These are phyloP conservation scores for Mortierella sp. DNA, from an alignment of 371 early-diverging fungal species.

Conservation along the genomic window DNA sequence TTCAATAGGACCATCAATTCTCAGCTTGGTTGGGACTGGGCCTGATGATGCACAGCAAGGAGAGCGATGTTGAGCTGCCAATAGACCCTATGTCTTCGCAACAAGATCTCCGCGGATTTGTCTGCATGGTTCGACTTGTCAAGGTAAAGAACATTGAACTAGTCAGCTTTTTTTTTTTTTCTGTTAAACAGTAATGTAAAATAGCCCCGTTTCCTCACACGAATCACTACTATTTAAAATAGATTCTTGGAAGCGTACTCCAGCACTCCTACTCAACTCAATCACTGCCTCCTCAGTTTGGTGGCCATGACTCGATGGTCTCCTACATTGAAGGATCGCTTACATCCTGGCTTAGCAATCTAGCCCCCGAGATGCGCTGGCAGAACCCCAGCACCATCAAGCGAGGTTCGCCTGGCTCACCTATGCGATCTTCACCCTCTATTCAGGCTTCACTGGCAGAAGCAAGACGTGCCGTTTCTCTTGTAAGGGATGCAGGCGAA, in stretches of 20 bases:
- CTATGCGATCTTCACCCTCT: constrained; percentile 31
- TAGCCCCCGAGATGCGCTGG: constrained; percentile 54
- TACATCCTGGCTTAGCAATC: constrained; percentile 59
- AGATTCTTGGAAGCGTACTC: constrained; percentile 51
- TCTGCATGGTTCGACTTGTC: constrained; percentile 50
- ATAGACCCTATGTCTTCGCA: constrained; percentile 30
- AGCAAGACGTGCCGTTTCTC: constrained; percentile 11
- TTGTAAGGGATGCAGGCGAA: constrained; percentile 32
- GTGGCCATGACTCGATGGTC: constrained; percentile 58
- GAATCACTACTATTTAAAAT: background rate
- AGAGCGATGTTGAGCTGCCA: constrained; percentile 51
- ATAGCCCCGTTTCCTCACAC: constrained; percentile 38
- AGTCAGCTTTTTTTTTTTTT: too few species aligned
- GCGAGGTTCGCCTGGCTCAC: constrained; percentile 32
- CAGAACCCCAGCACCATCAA: constrained; percentile 20
- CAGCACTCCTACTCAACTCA: constrained; percentile 57
- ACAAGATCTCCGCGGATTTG: constrained; percentile 46
- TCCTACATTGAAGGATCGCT: constrained; percentile 55
- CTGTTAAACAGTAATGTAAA: too few species aligned
- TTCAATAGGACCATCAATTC: constrained; percentile 53
- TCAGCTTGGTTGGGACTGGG: constrained; percentile 53
- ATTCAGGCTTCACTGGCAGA: constrained; percentile 13
- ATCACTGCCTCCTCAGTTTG: constrained; percentile 54
- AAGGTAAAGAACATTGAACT: constrained; percentile 44
- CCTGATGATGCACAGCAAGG: constrained; percentile 53